Evolutionary conservation across 805 yeast genomes (phyloP), one percentile per base, ranked within the genome.

Genomic region (Saturnispora dispora): DNA sequence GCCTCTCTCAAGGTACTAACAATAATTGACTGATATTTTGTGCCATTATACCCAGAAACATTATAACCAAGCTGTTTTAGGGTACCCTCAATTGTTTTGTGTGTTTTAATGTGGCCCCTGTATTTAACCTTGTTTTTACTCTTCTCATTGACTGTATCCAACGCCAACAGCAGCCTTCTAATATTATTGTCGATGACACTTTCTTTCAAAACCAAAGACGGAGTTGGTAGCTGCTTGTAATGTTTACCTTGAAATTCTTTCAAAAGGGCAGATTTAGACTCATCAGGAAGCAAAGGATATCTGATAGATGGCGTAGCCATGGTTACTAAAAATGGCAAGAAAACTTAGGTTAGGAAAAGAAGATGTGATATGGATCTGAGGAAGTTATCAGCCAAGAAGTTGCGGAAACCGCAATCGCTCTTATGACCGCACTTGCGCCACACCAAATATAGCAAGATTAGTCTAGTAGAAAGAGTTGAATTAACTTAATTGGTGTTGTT

Each of bases 81-180:
- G 2, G 81, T 69, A 6, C 86, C 89, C 57, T 81, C 84, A 9
- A 71, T 56, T 1, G 85, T 75, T 63, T 86, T 85, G 63, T 83
- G 89, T 0, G 93, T 86, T 64, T 85, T 85, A 22, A 85, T 79
- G 81, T 27, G 81, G 3, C 85, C 83, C 53, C 95, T 71, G 62
- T 85, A 84, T 18, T 64, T 69, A 3, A 60, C 62, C 27, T 58
- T 48, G 8, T 48, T 48, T 7, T 13, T n/a, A 28, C 36, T 20
- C 3, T 32, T 17, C 15, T 8, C 18, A 17, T 53, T 50, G n/a
- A 47, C 43, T 11, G 22, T 37, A 20, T 45, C 49, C 8, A 53
- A 28, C 10, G 47, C 45, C 4, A 30, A 25, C 25, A 53, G 33
- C 1, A 53, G 27, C n/a, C 45, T 47, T 6, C 17, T 39, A 22